These are phyloP conservation scores for Tillandsia fasciculata DNA, from an alignment of 176 grass and related monocot species.

Conservation along the genomic window DNA sequence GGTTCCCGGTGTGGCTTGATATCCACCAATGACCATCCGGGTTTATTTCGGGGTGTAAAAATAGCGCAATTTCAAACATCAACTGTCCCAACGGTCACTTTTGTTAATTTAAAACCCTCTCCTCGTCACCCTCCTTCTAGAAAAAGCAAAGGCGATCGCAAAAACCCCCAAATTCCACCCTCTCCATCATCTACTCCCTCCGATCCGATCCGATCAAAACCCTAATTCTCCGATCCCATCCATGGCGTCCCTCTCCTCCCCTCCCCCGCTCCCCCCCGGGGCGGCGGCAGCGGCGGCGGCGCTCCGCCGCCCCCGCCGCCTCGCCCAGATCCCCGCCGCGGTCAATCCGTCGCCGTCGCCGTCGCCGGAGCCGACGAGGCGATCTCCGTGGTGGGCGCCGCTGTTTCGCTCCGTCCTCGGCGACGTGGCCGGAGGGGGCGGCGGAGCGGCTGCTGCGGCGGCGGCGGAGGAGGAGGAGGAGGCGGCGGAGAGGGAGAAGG, in stretches of 20 bases:
- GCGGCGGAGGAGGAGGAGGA: not conserved
- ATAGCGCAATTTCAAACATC: no score
- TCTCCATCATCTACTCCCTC: not conserved
- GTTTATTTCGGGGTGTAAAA: no score
- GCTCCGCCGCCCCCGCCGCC: not conserved
- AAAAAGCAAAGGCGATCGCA: not conserved
- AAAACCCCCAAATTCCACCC: no score
- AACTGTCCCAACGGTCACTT: no score
- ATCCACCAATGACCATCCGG: no score
- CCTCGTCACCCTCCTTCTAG: not conserved
- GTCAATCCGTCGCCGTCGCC: not conserved
- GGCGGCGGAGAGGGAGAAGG: not conserved
- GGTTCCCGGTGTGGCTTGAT: no score
- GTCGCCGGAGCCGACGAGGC: not conserved
- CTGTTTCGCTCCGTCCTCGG: not conserved
- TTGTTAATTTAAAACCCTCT: not conserved
- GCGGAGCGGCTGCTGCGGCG: not conserved
- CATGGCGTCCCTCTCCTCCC: not conserved
- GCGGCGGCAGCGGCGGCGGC: not conserved
- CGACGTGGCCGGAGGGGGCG: not conserved
- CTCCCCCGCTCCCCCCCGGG: not conserved
- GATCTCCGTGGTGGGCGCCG: constrained; percentile 17
- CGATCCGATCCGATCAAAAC: not conserved
- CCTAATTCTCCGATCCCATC: not conserved
- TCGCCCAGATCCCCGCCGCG: no score